Evolutionary conservation across 225 moss, liverwort and hornwort species (phyloP).

Genomic region (Neckera pumila): DNA sequence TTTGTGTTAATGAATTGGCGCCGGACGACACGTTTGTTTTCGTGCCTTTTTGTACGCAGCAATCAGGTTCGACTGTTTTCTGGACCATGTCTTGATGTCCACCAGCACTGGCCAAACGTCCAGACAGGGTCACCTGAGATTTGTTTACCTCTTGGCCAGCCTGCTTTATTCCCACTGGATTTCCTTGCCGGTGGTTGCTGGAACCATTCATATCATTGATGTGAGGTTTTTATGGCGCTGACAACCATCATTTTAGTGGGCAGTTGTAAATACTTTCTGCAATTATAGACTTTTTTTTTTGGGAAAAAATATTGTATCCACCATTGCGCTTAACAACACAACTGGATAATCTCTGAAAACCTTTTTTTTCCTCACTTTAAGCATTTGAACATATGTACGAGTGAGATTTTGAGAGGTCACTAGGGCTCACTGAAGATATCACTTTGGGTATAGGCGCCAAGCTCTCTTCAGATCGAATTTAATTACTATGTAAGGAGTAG

Average conservation of each 20-base stretch:
- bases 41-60: neutral
- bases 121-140: neutral
- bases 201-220: neutral
- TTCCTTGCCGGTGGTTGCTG: neutral
- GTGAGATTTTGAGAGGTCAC: neutral
- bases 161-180: neutral
- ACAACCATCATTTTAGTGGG: neutral
- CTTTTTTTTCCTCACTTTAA: too few relatives aligned
- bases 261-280: neutral
- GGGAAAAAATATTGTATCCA: neutral
- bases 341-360: neutral
- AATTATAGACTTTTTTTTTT: neutral
- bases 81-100: neutral
- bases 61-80: neutral
- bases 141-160: neutral
- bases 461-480: neutral
- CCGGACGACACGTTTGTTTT: neutral
- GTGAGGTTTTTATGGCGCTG: neutral
- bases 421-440: neutral
- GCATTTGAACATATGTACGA: neutral
- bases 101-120: neutral
- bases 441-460: neutral
- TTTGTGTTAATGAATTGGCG: neutral
- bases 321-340: neutral
- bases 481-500: neutral